Base-by-base conservation (phyloP, 2,329 filamentous ascomycete genomes). In the Talaromyces sp. region DNA sequence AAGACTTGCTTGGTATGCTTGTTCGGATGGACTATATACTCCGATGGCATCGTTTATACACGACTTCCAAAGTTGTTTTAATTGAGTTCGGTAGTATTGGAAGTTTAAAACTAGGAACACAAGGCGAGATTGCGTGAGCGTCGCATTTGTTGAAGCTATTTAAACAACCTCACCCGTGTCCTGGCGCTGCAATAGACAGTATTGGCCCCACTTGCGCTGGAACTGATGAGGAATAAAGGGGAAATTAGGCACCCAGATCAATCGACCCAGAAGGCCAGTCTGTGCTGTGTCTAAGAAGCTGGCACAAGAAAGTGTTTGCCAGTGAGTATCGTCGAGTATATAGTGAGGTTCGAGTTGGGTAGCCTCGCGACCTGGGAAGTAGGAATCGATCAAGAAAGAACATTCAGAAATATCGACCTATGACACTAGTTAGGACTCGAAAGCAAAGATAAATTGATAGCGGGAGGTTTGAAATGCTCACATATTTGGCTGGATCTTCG, bases 401-500 rank as follows among this genome's bases (percentile, higher is more conserved):
- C 94, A 99, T 49, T 85, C 80, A 24, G 81, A 79, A 39, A 95
- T 75, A 55, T 93, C 86, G 32, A 86, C 79, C 82, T 86, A 51
- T 19, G 20, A 46, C 14, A 24, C 46, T 67, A 54, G 32, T 52
- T 64, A 37, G 61, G 54, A 32, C 47, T 36, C 11, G 30, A 6
- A 19, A 39, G 30, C 5, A 17, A 24, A 46, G 9, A 39, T 14
- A 29, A 27, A 14, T 27, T 13, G 20, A 27, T 9, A 4, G 24
- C 9, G 24, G 9, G 14, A 29, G 14, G 11, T 5, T 46, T 4
- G 3, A 2, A 19, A 9, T 3, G 70, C 82, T 76, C 68, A 86
- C 88, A 70, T 97, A 96, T 83, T 97, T 99, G 54, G 85, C 82
- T 56, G 82, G 70, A 69, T 99, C 94, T 71, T 97, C 92, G 60